Conservation (phyloP, 202 grass and related monocot genomes). For the Zizania palustris region DNA sequence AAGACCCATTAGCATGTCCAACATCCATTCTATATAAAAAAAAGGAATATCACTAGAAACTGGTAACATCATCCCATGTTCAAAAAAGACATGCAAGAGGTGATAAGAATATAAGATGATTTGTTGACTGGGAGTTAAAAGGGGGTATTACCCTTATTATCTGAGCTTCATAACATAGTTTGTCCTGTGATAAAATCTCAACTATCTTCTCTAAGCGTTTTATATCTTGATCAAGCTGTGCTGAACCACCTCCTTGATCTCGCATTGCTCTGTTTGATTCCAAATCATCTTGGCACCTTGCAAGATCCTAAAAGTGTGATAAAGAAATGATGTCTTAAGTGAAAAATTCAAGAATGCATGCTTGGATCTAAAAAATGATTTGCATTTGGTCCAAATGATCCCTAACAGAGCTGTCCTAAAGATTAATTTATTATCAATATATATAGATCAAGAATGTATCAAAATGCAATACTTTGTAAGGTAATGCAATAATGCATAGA, state of each 20-base stretch:
- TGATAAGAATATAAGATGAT: slow-evolving; percentile 21
- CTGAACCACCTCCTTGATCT: slow-evolving; percentile 76
- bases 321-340: slow-evolving; percentile 38
- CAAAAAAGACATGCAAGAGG: not conserved
- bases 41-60: slow-evolving; percentile 19
- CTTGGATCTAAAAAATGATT: slow-evolving; percentile 5
- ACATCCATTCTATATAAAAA: slow-evolving; percentile 29
- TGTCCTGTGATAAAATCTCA: slow-evolving; percentile 81
- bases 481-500: not conserved
- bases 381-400: not conserved
- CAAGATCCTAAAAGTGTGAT: slow-evolving; percentile 59
- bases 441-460: slow-evolving; percentile 1
- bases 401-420: slow-evolving; percentile 7
- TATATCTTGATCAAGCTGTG: slow-evolving; percentile 93
- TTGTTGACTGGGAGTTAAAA: slow-evolving; percentile 25
- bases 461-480: not conserved
- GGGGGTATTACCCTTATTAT: slow-evolving; percentile 69
- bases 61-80: not conserved
- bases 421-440: not conserved
- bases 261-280: slow-evolving; percentile 68
- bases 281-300: slow-evolving; percentile 85
- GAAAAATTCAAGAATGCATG: slow-evolving; percentile 17
- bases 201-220: slow-evolving; percentile 80
- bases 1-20: not conserved
- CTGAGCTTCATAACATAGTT: slow-evolving; percentile 92